Base-by-base conservation (phyloP, 257 asterid genomes). In the Jasminum sambac region DNA sequence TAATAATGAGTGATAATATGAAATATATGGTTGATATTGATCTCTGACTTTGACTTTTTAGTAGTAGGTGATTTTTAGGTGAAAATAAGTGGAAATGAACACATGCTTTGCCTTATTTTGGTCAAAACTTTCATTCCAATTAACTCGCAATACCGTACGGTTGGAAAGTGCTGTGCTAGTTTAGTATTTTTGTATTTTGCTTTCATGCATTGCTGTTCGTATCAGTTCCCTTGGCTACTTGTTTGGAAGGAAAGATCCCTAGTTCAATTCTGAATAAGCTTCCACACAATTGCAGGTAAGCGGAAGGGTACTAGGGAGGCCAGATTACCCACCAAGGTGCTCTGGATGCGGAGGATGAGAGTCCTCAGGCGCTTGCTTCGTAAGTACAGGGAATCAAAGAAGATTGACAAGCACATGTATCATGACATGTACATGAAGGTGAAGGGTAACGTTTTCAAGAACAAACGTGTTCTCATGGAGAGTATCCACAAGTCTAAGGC, bases 301-400 rank as follows among this genome's bases (percentile, higher is more conserved):
- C 84, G 94, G 11, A 87, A 80, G 86, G 94, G 94, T 81, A 87
- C 94, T 4, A 79, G 89, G 78, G 94, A 87, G 76, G 90, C 94
- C 24, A 87, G 94, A 64, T 66, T 87, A 78, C 94, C 93, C 24
- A 85, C 94, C 6, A 87, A 85, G 38, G 46, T 85, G 17, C 87
- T 85, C 10, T 87, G 94, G 94, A 87, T 87, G 94, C 59, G 90
- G 69, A 85, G 89, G 37, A 69, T 87, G 90, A 79, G 87, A 44
- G 94, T 87, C 19, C 85, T 87, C 5, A 78, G 94, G 60, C 84
- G 90, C 63, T 76, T 87, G 82, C 89, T 87, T 9, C 85, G 88
- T 42, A 85, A 85, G 65, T 87, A 87, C 66, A 67, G 94, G 46
- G 94, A 87, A 72, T 55, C 88, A 0, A 84, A 87, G 80, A 87